phyloP scores from a whole-genome alignment of 768 basidiomycete genomes.

The Tricholoma sp. region DNA sequence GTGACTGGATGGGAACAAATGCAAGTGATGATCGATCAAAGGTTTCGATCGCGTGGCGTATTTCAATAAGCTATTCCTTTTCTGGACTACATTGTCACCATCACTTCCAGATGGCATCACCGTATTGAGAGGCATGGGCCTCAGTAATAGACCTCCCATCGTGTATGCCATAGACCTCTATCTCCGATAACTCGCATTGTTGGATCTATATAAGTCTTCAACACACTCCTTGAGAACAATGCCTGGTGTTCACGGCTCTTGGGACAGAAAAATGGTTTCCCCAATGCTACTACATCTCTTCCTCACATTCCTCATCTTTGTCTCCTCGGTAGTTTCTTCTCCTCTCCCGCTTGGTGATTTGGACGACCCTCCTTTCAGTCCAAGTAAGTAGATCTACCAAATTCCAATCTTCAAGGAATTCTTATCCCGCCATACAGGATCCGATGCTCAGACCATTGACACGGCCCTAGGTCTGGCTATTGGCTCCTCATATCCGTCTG shows the following conservation, averaged over 20 bases:
- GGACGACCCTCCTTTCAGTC: conserved; percentile 25
- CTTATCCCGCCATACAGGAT: conserved; percentile 37
- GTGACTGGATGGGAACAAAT: too few species aligned
- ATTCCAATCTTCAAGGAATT: conserved; percentile 36
- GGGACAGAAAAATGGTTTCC: conserved; percentile 24
- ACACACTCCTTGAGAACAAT: conserved; percentile 8
- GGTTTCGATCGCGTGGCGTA: background rate
- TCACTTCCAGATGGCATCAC: background rate
- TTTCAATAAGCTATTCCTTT: conserved; percentile 9
- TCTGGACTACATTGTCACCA: conserved; percentile 17
- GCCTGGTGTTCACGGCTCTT: conserved; percentile 10
- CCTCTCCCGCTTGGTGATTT: conserved; percentile 15
- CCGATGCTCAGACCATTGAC: conserved; percentile 18
- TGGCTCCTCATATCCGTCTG: conserved; percentile 44
- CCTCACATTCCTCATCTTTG: conserved; percentile 25
- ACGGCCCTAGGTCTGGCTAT: conserved; percentile 55
- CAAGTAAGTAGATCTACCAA: conserved; percentile 40
- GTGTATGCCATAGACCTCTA: conserved; percentile 11
- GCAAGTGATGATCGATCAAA: too few species aligned
- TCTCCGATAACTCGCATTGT: background rate
- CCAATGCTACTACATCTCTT: conserved; percentile 28
- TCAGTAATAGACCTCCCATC: background rate
- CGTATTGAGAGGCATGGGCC: background rate
- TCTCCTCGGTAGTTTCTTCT: conserved; percentile 24
- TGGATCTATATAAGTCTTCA: conserved; percentile 13